Conservation (phyloP, 2,329 filamentous ascomycete genomes). For the Ceratocystis smalleyi region DNA sequence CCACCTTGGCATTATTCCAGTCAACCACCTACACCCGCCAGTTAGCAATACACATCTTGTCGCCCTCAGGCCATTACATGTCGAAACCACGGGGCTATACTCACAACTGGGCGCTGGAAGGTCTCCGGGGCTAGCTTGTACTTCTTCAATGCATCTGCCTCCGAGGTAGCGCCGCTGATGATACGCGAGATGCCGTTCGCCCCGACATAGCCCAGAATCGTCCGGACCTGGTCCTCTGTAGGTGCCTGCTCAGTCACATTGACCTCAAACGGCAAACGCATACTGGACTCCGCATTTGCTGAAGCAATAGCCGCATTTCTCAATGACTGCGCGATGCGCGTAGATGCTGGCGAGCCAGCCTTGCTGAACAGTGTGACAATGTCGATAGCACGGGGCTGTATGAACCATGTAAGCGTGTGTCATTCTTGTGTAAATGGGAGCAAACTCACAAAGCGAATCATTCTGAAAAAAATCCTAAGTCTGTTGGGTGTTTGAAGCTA, state of each 20-base stretch:
- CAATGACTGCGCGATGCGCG: slow-evolving; percentile 57
- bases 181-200: slow-evolving; percentile 42
- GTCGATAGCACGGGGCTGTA: slow-evolving; percentile 64
- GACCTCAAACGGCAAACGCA: slow-evolving; percentile 63
- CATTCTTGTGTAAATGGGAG: not conserved
- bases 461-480: slow-evolving; percentile 20
- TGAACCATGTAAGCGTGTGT: not conserved
- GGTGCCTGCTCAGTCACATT: slow-evolving; percentile 68
- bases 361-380: slow-evolving; percentile 95
- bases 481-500: not conserved
- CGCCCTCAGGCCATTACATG: not conserved
- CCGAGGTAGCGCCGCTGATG: slow-evolving; percentile 56
- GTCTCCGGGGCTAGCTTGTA: slow-evolving; percentile 52
- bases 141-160: slow-evolving; percentile 64
- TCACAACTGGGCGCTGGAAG: slow-evolving; percentile 64
- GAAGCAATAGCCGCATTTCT: slow-evolving; percentile 50
- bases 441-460: slow-evolving; percentile 34
- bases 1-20: slow-evolving; percentile 79
- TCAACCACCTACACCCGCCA: slow-evolving; percentile 48
- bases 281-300: slow-evolving; percentile 21
- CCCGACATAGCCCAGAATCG: slow-evolving; percentile 70
- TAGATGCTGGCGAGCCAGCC: slow-evolving; percentile 55
- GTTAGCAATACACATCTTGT: slow-evolving; percentile 9
- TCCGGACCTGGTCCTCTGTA: slow-evolving; percentile 68
- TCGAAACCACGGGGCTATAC: slow-evolving; percentile 23